Conservation (phyloP, 1,139 yeast species). For the Groenewaldozyma auringiensis region DNA sequence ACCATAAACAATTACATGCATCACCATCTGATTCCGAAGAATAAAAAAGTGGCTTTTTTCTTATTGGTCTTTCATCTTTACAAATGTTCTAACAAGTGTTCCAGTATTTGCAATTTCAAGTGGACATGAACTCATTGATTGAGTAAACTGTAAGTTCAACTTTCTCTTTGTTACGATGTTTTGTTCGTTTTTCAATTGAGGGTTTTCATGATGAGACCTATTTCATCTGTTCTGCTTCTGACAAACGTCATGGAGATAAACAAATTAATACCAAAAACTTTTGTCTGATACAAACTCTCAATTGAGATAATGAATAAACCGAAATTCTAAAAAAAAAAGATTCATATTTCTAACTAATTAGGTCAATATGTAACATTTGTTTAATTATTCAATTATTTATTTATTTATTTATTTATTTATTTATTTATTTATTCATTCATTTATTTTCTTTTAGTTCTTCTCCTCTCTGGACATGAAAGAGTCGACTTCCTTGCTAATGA, state of each 20-base stretch:
- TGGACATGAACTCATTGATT: not conserved
- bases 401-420: too few relatives aligned
- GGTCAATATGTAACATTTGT: not conserved
- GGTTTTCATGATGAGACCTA: constrained; percentile 12
- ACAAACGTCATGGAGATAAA: constrained; percentile 60
- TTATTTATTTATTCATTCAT: not conserved
- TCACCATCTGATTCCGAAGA: constrained; percentile 66
- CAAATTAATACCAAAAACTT: constrained; percentile 36
- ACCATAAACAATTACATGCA: constrained; percentile 67
- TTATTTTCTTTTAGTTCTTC: constrained; percentile 5
- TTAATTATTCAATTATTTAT: too few relatives aligned
- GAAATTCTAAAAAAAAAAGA: not conserved
- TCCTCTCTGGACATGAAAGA: constrained; percentile 9
- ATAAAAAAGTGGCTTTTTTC: too few relatives aligned
- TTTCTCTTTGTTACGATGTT: not conserved
- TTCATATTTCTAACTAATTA: not conserved
- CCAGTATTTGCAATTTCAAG: not conserved
- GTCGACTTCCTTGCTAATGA: constrained; percentile 20
- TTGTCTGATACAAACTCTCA: too few relatives aligned
- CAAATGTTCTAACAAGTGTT: not conserved
- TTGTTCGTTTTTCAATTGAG: not conserved
- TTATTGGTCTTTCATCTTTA: too few relatives aligned
- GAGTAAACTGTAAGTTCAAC: not conserved
- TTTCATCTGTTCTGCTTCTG: constrained; percentile 84
- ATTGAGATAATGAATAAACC: not conserved